A percentile compares a stretch with the other conserved stretches of the same genome.
These are phyloP conservation scores for Phialocephala subalpina DNA, from an alignment of 2,329 filamentous ascomycete genomes.

Conservation along the genomic window DNA sequence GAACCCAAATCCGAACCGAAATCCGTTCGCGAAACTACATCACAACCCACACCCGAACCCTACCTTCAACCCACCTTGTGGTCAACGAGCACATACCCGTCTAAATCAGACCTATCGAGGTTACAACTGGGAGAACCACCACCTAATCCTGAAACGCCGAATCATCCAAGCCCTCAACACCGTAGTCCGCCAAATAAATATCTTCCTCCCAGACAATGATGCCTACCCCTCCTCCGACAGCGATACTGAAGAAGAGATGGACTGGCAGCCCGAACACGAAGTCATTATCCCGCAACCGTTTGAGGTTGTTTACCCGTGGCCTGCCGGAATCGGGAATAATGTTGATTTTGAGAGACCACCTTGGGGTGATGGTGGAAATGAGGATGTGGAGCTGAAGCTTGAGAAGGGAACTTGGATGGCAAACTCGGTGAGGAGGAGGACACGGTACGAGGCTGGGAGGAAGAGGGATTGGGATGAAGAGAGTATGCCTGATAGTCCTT, in stretches of 20 bases:
- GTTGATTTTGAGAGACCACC: neutral
- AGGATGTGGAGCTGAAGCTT: neutral
- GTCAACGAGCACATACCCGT: neutral
- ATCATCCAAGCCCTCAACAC: constrained; percentile 19
- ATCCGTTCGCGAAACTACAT: no score
- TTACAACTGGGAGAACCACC: neutral
- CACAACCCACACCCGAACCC: no score
- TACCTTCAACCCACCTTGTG: neutral
- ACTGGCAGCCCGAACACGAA: constrained; percentile 36
- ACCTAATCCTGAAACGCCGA: constrained; percentile 21
- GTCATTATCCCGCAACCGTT: constrained; percentile 25
- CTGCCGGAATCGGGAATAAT: no score
- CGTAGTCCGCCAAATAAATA: constrained; percentile 23
- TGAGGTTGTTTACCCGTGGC: neutral
- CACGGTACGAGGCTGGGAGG: neutral
- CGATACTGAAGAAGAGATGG: constrained; percentile 37
- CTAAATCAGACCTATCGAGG: neutral
- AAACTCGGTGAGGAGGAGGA: neutral
- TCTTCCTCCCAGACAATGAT: constrained; percentile 35
- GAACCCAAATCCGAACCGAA: neutral
- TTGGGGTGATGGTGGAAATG: neutral
- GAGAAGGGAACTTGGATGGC: neutral
- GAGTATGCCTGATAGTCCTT: constrained; percentile 3
- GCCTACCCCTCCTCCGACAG: neutral
- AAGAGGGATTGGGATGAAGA: neutral